Conservation (phyloP, 805 yeast species). For the Hemisphaericaspora nanyangensis region DNA sequence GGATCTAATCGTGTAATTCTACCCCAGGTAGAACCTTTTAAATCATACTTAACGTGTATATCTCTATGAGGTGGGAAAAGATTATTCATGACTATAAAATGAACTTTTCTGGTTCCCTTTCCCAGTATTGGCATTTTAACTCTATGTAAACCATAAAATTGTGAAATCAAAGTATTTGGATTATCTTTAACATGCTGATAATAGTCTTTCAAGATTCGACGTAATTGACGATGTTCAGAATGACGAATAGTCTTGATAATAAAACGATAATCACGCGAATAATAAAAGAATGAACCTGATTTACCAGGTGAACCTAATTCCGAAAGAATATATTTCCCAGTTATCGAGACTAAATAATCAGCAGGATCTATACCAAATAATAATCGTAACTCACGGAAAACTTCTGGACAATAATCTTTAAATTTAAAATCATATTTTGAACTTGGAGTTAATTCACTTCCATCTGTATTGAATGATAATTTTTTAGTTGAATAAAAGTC, state of each 20-base stretch:
- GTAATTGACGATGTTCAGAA: conserved; percentile 81
- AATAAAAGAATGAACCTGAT: conserved; percentile 94
- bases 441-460: conserved; percentile 87
- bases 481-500: conserved; percentile 77
- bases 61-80: conserved; percentile 91
- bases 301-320: conserved; percentile 96
- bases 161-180: conserved; percentile 89
- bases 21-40: conserved; percentile 92
- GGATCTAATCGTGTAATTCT: conserved; percentile 47
- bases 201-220: conserved; percentile 71
- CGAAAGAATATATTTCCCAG: conserved; percentile 87
- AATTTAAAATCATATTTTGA: conserved; percentile 94
- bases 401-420: conserved; percentile 94
- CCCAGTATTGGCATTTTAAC: conserved; percentile 76
- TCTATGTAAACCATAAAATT: conserved; percentile 92
- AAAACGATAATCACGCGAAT: conserved; percentile 87
- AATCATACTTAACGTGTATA: conserved; percentile 79
- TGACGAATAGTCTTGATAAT: conserved; percentile 96
- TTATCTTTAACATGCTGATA: conserved; percentile 74
- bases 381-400: conserved; percentile 78
- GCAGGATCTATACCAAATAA: conserved; percentile 91
- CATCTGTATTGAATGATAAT: conserved; percentile 80
- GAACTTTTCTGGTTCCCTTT: conserved; percentile 64
- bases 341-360: conserved; percentile 86
- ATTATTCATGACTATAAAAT: conserved; percentile 95